Evolutionary conservation across 306 rosid species (phyloP), one percentile per base, ranked within the genome.

Genomic region (Styphnolobium japonicum): DNA sequence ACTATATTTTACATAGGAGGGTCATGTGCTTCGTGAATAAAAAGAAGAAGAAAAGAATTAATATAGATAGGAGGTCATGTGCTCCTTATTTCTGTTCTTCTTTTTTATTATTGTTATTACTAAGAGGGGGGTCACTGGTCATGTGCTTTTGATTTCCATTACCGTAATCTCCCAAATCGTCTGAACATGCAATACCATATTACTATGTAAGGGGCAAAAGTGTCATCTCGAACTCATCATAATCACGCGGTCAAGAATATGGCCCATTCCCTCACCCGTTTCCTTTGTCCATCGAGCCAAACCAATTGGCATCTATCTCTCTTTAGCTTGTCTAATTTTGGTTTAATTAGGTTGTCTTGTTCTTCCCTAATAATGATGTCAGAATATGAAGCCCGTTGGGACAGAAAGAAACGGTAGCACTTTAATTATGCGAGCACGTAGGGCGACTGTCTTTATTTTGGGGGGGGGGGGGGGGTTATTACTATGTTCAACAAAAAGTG

Each of bases 61-160:
- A 7, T 19, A 37, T 39, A 11, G 14, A 1, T 12, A 3, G 68
- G 36, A 40, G 67, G 68, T 57, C 78, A 73, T 73, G 68, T 73
- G 78, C 42, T 40, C 39, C 67, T 36, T 12, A 4, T 68, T 22
- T 25, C 9, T 11, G 1, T 5, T 23, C 27, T 60, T 34, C 4
- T 27, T 27, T 3, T 27, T 15, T 33, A 15, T 68, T 43, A 7
- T 25, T 27, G 10, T 60, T 68, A 43, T 23, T 45, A 46, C 7
- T 22, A 77, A 43, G 51, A 75, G 45, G 65, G 76, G 45, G 42
- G 42, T 27, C 58, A 43, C 42, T 11, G 64, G 71, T n/a, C 84
- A 74, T 78, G 88, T 82, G 86, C 56, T 31, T 73, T 31, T 27
- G 76, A 62, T 68, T 82, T 77, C 53, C 56, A 61, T 72, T 60